Evolutionary conservation across 352 stramenopile species (phyloP), one percentile per base, ranked within the genome.

Genomic region (Aphanomyces stellatus): DNA sequence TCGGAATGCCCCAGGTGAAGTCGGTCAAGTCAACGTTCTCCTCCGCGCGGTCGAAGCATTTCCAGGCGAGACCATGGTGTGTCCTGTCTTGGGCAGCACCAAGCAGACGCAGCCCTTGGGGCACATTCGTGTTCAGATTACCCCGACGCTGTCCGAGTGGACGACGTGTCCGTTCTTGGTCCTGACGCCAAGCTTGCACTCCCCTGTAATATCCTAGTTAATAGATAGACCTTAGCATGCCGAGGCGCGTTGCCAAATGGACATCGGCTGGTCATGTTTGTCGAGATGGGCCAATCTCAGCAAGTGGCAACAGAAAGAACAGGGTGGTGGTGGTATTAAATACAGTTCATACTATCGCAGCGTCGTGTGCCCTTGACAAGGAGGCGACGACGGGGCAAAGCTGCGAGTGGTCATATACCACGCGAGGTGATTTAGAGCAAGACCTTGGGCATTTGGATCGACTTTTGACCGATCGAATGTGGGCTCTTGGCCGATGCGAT

Each of bases 371-470:
- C n/a, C n/a, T n/a, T n/a, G n/a, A n/a, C n/a, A n/a, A 51, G 25
- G 25, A 30, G 15, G 43, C 33, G 6, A n/a, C 56, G 19, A 24
- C 22, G 22, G 15, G 49, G 31, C 7, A 35, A 31, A 35, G 6
- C n/a, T n/a, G 73, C 81, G 86, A 71, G 85, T 83, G 56, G 64
- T 73, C 76, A 88, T 85, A 48, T n/a, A n/a, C n/a, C n/a, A n/a
- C n/a, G n/a, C n/a, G n/a, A n/a, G n/a, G n/a, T n/a, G n/a, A n/a
- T n/a, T n/a, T n/a, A n/a, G n/a, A n/a, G n/a, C n/a, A n/a, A n/a
- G n/a, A 78, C 78, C 70, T 88, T 88, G 62, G 80, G 80, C 80
- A 87, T 88, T 13, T 70, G 51, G 43, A 88, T 76, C 30, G 79
- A 74, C 68, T 88, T 88, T 70, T 88, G 79, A 56, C 82, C 79